These are phyloP conservation scores for Nemophila menziesii DNA, from an alignment of 257 asterid genomes.

Conservation along the genomic window DNA sequence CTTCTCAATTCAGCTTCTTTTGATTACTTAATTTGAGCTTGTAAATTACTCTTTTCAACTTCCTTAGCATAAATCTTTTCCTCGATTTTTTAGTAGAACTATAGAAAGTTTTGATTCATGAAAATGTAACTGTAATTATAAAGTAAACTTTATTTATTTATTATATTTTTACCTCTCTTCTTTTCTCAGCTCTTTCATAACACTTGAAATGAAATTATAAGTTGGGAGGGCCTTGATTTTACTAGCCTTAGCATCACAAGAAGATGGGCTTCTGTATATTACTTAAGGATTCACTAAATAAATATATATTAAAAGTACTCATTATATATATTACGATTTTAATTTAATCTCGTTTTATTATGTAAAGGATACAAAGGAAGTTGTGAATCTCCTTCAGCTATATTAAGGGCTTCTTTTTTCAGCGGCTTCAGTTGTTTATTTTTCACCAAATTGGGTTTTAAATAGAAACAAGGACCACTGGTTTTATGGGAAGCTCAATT, in stretches of 20 bases:
- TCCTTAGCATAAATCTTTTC: conserved; percentile 90
- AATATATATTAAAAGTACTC: conserved; percentile 7
- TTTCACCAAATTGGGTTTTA: too few relatives aligned
- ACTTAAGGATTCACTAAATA: conserved; percentile 37
- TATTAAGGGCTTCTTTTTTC: conserved; percentile 21
- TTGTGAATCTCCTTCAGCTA: conserved; percentile 19
- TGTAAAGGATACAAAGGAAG: conserved; percentile 25
- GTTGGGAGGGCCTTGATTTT: conserved; percentile 63
- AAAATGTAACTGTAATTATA: too few relatives aligned
- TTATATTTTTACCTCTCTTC: conserved; percentile 64
- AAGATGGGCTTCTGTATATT: conserved; percentile 45
- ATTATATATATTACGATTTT: neutral
- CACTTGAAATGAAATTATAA: conserved; percentile 75
- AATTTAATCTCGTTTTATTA: too few relatives aligned
- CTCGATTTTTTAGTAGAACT: conserved; percentile 89
- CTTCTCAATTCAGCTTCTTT: conserved; percentile 82
- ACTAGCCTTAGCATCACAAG: conserved; percentile 52
- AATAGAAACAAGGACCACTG: too few relatives aligned
- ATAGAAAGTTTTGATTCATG: too few relatives aligned
- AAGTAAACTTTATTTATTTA: too few relatives aligned
- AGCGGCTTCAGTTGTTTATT: conserved; percentile 16
- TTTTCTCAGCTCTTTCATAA: conserved; percentile 89
- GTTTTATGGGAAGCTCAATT: too few relatives aligned
- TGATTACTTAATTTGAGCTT: conserved; percentile 73
- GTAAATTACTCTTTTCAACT: conserved; percentile 61